Percentiles rank a stretch among this genome's conserved stretches.
These are phyloP conservation scores for Didymella keratinophila DNA, from an alignment of 2,329 filamentous ascomycete species.

Conservation along the genomic window DNA sequence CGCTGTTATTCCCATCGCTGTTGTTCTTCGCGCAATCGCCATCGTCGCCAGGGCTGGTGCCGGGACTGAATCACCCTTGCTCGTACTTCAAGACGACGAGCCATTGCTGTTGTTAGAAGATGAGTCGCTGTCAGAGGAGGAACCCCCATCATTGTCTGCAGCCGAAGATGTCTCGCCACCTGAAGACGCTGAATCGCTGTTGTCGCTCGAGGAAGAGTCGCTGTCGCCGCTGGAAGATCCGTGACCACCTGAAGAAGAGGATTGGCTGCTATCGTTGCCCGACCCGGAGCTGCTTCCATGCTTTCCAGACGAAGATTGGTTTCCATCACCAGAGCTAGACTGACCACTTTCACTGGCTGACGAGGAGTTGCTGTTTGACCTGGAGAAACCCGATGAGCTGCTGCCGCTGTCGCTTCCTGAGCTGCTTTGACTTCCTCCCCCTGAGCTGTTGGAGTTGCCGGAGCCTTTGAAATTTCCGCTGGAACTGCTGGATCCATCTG, in stretches of 20 bases:
- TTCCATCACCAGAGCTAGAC: not conserved
- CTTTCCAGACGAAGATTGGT: too few relatives aligned
- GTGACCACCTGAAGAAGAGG: too few relatives aligned
- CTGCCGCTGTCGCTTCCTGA: not conserved
- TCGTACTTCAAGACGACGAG: too few relatives aligned
- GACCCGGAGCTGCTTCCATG: too few relatives aligned
- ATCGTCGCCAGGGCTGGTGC: not conserved
- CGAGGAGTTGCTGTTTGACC: not conserved
- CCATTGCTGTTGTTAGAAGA: too few relatives aligned
- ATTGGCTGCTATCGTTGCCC: too few relatives aligned
- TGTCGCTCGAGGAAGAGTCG: too few relatives aligned
- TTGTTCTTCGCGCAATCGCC: not conserved
- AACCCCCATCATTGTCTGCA: too few relatives aligned
- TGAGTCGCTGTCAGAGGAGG: too few relatives aligned
- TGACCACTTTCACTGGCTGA: not conserved
- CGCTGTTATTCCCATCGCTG: not conserved
- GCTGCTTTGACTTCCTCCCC: not conserved
- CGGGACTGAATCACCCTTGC: not conserved
- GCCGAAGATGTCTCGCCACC: too few relatives aligned
- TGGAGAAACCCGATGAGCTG: not conserved
- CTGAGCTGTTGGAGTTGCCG: not conserved
- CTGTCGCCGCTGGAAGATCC: too few relatives aligned
- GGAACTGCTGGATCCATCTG: not conserved
- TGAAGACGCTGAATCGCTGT: too few relatives aligned
- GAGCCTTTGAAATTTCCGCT: not conserved